A percentile compares a stretch with the other conserved stretches of the same genome.
phyloP scores from a whole-genome alignment of 805 yeast species.

The Yarrowia sp. region DNA sequence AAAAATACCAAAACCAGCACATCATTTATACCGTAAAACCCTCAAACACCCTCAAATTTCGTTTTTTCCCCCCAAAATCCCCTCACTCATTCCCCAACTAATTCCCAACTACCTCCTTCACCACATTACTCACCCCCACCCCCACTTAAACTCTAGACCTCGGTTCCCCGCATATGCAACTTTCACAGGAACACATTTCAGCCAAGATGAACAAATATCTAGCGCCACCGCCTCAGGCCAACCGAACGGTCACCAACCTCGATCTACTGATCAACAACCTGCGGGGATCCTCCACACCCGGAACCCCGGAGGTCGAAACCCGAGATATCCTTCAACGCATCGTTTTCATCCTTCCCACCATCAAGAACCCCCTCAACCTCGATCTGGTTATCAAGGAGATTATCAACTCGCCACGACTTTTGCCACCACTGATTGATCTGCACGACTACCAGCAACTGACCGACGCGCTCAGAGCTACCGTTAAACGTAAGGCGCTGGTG shows the following conservation, averaged over 20 bases:
- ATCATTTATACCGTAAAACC: too few relatives aligned
- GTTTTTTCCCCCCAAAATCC: too few relatives aligned
- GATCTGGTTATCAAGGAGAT: conserved; percentile 31
- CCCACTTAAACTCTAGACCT: neutral
- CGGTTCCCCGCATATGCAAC: conserved; percentile 18
- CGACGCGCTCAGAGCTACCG: conserved; percentile 34
- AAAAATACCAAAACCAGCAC: too few relatives aligned
- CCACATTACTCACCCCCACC: too few relatives aligned
- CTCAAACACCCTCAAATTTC: too few relatives aligned
- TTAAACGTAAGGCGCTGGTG: conserved; percentile 31
- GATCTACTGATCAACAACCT: conserved; percentile 27
- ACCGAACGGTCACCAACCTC: conserved; percentile 23
- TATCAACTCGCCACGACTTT: conserved; percentile 30
- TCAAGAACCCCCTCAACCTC: conserved; percentile 34
- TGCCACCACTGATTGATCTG: conserved; percentile 23
- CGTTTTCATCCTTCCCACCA: conserved; percentile 29
- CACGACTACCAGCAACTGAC: conserved; percentile 27
- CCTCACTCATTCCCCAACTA: too few relatives aligned
- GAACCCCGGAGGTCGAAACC: conserved; percentile 7
- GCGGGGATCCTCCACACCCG: neutral
- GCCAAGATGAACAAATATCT: conserved; percentile 11
- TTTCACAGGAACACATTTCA: conserved; percentile 1
- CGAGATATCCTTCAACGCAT: conserved; percentile 13
- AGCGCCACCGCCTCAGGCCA: conserved; percentile 5
- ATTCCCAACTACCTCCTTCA: too few relatives aligned